A percentile compares a stretch with the other conserved stretches of the same genome.
phyloP scores from a whole-genome alignment of 163 green algal species.

The Volvox carteri region DNA sequence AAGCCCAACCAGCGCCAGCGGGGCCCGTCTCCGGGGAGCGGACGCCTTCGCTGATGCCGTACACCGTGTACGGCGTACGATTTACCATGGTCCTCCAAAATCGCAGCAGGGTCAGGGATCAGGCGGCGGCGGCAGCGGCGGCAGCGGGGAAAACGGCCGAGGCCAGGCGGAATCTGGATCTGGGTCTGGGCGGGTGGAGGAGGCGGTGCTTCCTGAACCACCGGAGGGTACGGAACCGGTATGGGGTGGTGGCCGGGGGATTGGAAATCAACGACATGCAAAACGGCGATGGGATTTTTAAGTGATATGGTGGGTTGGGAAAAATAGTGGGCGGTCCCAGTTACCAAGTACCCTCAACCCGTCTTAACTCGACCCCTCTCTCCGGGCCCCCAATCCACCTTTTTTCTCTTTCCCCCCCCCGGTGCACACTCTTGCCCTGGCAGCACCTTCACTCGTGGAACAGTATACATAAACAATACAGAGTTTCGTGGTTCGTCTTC shows the following conservation, averaged over 20 bases:
- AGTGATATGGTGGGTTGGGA: no score
- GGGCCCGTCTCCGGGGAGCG: not conserved
- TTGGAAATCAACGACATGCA: no score
- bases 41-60: constrained; percentile 25
- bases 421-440: no score
- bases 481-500: not conserved
- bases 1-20: not conserved
- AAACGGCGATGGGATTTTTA: no score
- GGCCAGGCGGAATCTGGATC: constrained; percentile 12
- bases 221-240: constrained; percentile 34
- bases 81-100: not conserved
- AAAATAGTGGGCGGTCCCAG: no score
- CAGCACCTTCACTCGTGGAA: no score
- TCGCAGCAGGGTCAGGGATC: not conserved
- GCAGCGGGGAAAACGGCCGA: not conserved
- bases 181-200: constrained; percentile 26
- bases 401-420: no score
- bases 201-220: constrained; percentile 4
- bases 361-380: no score
- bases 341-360: no score
- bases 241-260: no score
- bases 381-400: no score
- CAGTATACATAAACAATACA: no score
- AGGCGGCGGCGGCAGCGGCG: not conserved
- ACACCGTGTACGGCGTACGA: constrained; percentile 10